These are phyloP conservation scores for Cyclotella kingstonii DNA, from an alignment of 108 stramenopile genomes.

Conservation along the genomic window DNA sequence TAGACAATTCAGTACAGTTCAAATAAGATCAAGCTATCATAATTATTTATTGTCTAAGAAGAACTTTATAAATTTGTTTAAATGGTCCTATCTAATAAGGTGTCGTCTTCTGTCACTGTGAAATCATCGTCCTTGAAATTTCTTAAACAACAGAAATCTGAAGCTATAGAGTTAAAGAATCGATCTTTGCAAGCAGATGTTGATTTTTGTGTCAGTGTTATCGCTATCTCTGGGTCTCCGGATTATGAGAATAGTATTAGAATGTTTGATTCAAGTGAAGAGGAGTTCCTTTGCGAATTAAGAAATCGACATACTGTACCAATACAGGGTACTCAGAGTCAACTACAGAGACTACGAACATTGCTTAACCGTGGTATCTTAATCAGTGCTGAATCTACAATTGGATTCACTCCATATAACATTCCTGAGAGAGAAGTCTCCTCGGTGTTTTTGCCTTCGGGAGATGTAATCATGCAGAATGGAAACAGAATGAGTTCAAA, in stretches of 20 bases:
- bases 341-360: not conserved
- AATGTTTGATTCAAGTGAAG: not conserved
- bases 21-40: too few species aligned
- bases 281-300: constrained; percentile 1
- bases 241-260: not conserved
- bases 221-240: constrained; percentile 1
- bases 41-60: too few species aligned
- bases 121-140: too few species aligned
- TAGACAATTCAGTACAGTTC: too few species aligned
- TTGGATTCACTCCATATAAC: not conserved
- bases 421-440: not conserved
- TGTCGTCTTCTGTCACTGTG: too few species aligned
- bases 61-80: too few species aligned
- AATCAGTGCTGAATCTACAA: constrained; percentile 3
- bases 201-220: not conserved
- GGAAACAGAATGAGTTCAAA: not conserved
- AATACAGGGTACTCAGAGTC: not conserved
- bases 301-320: not conserved
- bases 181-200: too few species aligned
- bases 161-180: too few species aligned
- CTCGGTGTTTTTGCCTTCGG: not conserved
- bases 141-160: too few species aligned
- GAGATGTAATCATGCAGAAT: not conserved
- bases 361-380: not conserved
- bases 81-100: too few species aligned